Evolutionary conservation across 140 eudicot genomes (phyloP), one percentile per base, ranked within the genome.

Genomic region (Stevia rebaudiana): DNA sequence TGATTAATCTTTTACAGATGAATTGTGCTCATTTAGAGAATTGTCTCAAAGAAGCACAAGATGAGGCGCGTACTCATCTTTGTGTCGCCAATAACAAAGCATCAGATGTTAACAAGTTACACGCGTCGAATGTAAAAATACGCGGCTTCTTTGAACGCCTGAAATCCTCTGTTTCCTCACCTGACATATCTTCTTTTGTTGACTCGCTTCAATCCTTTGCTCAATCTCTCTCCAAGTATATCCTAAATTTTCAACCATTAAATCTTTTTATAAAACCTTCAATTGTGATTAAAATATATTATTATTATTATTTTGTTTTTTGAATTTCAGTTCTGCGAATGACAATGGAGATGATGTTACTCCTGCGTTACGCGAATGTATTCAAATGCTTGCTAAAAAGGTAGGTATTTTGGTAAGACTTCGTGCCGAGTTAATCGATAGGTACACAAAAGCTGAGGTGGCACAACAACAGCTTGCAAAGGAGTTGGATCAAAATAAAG

Each of bases 61-160:
- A 87, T 69, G 94, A 91, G 79, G 95, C 96, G 63, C 98, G 84
- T 61, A 91, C 83, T 15, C 91, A 91, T 83, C 94, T 84, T 8
- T 84, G 81, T 72, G 94, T 94, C 2, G 95, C 97, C 58, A 90
- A 88, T 42, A 76, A 95, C 61, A 78, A 87, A 65, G 94, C 97
- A 33, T 85, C 94, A 42, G 84, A 88, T 40, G 88, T 85, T 74
- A 86, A 57, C 53, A 75, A 94, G 31, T 51, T 91, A 55, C 95
- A 92, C 42, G 69, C 79, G 11, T 81, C 99, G 66, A 88, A 85
- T 24, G 84, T 94, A 52, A 94, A 85, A 71, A 67, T 83, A 65
- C 97, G 80, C 47, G 71, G 79, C 61, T 95, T 85, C 63, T 88
- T 88, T 36, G 97, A 83, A 68, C 82, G 97, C 44, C 79, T 94